A percentile compares a stretch with the other conserved stretches of the same genome.
These are phyloP conservation scores for Jatropha curcas DNA, from an alignment of 345 rosid species.

Conservation along the genomic window DNA sequence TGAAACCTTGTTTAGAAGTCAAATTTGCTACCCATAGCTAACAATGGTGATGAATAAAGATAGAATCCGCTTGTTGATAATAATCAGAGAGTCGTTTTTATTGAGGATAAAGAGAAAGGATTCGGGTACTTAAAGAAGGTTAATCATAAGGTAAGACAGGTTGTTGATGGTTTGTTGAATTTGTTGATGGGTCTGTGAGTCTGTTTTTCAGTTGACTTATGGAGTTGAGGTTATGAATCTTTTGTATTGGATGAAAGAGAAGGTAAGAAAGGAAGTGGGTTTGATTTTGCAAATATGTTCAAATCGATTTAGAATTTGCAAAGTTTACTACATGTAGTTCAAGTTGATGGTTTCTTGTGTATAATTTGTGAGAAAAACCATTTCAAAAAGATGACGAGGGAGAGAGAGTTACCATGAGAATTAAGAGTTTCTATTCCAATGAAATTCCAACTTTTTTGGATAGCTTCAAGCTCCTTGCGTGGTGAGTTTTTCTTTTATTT, in stretches of 20 bases:
- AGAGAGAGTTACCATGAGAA: no score
- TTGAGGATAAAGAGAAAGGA: conserved; percentile 14
- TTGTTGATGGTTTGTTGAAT: conserved; percentile 36
- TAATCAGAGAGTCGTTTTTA: conserved; percentile 41
- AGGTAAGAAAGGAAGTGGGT: conserved; percentile 46
- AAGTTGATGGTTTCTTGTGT: conserved; percentile 56
- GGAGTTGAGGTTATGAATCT: conserved; percentile 46
- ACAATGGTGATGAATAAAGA: no score
- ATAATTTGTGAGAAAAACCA: conserved; percentile 68
- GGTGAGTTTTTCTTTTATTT: no score
- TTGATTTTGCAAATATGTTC: conserved; percentile 35
- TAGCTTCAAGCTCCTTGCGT: no score
- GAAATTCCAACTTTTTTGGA: no score
- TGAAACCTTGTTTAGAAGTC: no score
- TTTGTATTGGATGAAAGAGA: conserved; percentile 55
- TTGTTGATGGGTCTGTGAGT: conserved; percentile 21
- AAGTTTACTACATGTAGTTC: conserved; percentile 75
- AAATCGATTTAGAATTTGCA: conserved; percentile 36
- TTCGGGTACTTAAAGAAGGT: conserved; percentile 21
- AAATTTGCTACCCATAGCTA: no score
- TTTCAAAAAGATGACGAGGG: no score
- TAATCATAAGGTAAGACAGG: conserved; percentile 42
- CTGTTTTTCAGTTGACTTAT: conserved; percentile 53
- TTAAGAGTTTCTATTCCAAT: no score
- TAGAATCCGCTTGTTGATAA: no score